A percentile compares a stretch with the other conserved stretches of the same genome.
phyloP scores from a whole-genome alignment of 495 filamentous ascomycete species.

The Penicillium psychrofluorescens region DNA sequence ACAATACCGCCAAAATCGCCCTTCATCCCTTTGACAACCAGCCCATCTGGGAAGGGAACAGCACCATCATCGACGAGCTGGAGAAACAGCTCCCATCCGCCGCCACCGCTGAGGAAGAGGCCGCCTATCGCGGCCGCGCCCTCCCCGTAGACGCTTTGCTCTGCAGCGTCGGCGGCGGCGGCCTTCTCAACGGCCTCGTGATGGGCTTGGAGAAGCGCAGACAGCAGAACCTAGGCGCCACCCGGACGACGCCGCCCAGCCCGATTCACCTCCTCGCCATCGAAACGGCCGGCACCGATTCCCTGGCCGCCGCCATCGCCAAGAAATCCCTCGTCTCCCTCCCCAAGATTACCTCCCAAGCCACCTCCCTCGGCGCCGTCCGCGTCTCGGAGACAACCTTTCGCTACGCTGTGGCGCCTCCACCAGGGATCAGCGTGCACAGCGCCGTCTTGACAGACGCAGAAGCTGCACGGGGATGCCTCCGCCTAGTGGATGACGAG shows the following conservation, averaged over 20 bases:
- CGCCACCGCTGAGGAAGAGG: constrained; percentile 24
- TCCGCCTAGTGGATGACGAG: constrained; percentile 75
- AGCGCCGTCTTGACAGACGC: constrained; percentile 69
- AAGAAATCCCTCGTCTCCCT: constrained; percentile 58
- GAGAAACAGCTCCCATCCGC: constrained; percentile 44
- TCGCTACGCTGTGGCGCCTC: constrained; percentile 45
- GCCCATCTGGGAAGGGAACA: constrained; percentile 75
- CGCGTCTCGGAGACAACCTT: constrained; percentile 68
- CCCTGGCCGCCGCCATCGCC: constrained; percentile 52
- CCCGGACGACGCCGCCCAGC: not conserved
- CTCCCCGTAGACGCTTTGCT: constrained; percentile 59
- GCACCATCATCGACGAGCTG: constrained; percentile 70
- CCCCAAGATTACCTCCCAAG: constrained; percentile 70
- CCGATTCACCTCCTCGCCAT: constrained; percentile 62
- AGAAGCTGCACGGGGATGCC: constrained; percentile 71
- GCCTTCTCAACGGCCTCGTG: constrained; percentile 73
- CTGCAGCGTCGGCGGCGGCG: constrained; percentile 85
- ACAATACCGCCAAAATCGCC: constrained; percentile 70
- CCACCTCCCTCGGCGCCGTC: constrained; percentile 69
- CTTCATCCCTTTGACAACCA: constrained; percentile 75
- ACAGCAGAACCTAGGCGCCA: constrained; percentile 4
- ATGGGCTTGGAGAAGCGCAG: constrained; percentile 56
- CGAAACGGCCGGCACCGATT: constrained; percentile 78
- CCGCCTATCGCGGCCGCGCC: constrained; percentile 24
- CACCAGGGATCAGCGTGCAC: constrained; percentile 42